Base-by-base conservation (phyloP, 495 filamentous ascomycete species). In the Stereocaulon alpinum region DNA sequence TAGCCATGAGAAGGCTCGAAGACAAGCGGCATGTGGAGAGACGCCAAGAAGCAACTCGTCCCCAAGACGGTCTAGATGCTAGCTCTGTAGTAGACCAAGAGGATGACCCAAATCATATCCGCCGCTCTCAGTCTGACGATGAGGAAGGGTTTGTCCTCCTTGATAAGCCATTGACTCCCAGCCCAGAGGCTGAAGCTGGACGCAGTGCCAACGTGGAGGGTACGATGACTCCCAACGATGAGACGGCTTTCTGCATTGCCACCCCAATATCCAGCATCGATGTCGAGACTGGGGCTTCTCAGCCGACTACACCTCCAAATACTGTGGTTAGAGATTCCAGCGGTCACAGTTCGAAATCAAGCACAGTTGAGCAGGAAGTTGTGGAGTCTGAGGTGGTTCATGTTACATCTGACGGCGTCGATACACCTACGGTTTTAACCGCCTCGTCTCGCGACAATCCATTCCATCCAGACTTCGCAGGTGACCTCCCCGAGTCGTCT, bases 1-100 rank as follows among this genome's bases (percentile, higher is more conserved):
- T 68, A 41, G 68, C 70, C 20, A 70, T 78, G 63, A 70, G 59
- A 29, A 11, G 70, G 63, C 14, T 60, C 68, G 58, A 69, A 18
- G 49, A 63, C 18, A 27, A 40, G 17, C 20, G 40, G 2, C 29
- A 18, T 15, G 6, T 49, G 14, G 40, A 44, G 30, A 41, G 22
- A 34, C 34, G 48, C n/a, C 22, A 45, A 30, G 30, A 51, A 3
- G 18, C 27, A 30, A 32, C 11, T 42, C 43, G 18, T 61, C 15
- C 14, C 3, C 4, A 37, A 29, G 30, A 52, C 12, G 32, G 20
- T 11, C 14, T 27, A 47, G 17, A n/a, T 37, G 14, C 50, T 34
- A 10, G 22, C 12, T 7, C 49, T 27, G 9, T 32, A 41, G 30
- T 29, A 29, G 34, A 40, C 12, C 10, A 41, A 24, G 18, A 40